These are phyloP conservation scores for Gardenia jasminoides DNA, from an alignment of 257 asterid genomes.

Conservation along the genomic window DNA sequence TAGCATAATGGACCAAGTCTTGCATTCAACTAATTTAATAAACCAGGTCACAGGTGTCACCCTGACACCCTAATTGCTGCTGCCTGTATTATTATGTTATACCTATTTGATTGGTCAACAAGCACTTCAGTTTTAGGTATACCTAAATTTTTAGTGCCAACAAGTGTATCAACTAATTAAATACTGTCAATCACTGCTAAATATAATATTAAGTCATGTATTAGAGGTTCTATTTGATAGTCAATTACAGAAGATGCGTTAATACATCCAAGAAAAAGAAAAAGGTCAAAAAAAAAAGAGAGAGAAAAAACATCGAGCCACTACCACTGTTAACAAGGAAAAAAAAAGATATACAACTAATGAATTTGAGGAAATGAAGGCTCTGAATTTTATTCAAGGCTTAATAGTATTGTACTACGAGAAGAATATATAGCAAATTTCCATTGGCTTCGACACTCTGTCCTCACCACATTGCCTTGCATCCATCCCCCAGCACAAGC, in stretches of 20 bases:
- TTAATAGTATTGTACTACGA: background rate
- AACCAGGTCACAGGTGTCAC: background rate
- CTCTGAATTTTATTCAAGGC: background rate
- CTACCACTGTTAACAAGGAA: background rate
- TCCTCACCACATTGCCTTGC: background rate
- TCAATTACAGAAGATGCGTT: background rate
- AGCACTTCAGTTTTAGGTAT: background rate
- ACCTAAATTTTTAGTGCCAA: background rate
- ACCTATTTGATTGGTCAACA: background rate
- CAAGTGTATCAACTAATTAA: background rate
- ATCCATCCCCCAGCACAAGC: background rate
- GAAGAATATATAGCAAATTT: too few species aligned
- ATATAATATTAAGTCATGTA: background rate
- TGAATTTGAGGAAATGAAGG: background rate
- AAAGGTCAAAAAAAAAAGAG: background rate
- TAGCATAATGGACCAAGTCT: background rate
- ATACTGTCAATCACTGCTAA: background rate
- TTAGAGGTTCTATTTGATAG: background rate
- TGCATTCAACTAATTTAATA: background rate
- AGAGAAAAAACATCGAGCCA: background rate
- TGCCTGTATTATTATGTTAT: too few species aligned
- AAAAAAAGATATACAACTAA: background rate
- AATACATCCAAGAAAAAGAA: background rate
- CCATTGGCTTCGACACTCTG: background rate
- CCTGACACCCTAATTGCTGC: background rate